Base-by-base conservation (phyloP, 2,329 filamentous ascomycete species). In the Xylariales sp. region DNA sequence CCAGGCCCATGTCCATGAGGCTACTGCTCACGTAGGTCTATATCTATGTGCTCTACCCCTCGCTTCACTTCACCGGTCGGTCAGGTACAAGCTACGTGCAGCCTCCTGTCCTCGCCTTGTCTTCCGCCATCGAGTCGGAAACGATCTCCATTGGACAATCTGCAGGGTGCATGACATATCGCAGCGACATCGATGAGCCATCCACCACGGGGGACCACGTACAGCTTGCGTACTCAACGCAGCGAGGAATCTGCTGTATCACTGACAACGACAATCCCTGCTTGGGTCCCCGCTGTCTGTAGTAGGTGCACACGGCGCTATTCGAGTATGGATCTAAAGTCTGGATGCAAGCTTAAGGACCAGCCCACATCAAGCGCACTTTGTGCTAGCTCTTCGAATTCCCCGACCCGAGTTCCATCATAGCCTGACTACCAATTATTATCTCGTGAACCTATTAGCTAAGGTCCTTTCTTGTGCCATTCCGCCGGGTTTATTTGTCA, bases 101-200 rank as follows among this genome's bases (percentile, higher is more conserved):
- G n/a, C 15, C 24, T 28, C 25, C 33, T 45, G 15, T 22, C 36
- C 45, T 34, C 31, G 16, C 16, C 36, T 20, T 21, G 10, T 27
- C n/a, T 34, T 44, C 32, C 42, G 36, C 46, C 40, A 34, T 49
- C 41, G 38, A 49, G 44, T 41, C 32, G 40, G 35, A 43, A 44
- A 35, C 45, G 47, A 49, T 53, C 53, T 52, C 38, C 48, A 49
- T 52, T 43, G 45, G 49, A 46, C 45, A 38, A 45, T 50, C 53
- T 57, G 55, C 51, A 55, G 50, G 34, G 43, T 50, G 51, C 52
- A 48, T 47, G 49, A 43, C 49, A 47, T 46, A 51, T 48, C 52
- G 25, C 20, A 28, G 15, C 36, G 36, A 18, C 36, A 39, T 39
- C 36, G 36, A 29, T 31, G 12, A 29, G 22, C 21, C 20, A 31